These are phyloP conservation scores for Asparagopsis taxiformis DNA, from an alignment of 31 red algal species.

Conservation along the genomic window DNA sequence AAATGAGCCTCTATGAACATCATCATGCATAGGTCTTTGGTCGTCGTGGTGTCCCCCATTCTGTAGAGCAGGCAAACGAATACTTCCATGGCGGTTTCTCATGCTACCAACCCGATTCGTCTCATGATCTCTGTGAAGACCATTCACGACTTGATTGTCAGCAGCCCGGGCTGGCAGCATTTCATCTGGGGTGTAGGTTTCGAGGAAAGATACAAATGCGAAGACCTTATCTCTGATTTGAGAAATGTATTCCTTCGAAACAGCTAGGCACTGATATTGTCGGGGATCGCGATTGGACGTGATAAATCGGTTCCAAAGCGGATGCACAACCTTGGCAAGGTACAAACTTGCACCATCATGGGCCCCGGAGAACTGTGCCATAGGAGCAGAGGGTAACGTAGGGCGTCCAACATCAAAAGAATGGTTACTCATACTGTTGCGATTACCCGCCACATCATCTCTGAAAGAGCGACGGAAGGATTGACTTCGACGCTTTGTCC, in stretches of 20 bases:
- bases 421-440: background rate
- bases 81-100: background rate
- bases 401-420: constrained; percentile 81
- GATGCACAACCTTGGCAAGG: constrained; percentile 55
- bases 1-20: constrained; percentile 24
- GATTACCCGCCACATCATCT: background rate
- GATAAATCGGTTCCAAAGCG: constrained; percentile 52
- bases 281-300: constrained; percentile 27
- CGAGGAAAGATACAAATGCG: constrained; percentile 44
- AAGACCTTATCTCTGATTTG: constrained; percentile 30
- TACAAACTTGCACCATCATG: constrained; percentile 66
- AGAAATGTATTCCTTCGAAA: constrained; percentile 25
- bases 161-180: constrained; percentile 4
- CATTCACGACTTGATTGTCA: background rate
- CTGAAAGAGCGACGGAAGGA: background rate
- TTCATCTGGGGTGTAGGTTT: constrained; percentile 44
- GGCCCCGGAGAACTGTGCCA: constrained; percentile 57
- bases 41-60: background rate
- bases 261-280: constrained; percentile 33
- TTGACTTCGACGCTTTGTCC: background rate
- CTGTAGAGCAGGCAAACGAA: background rate
- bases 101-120: background rate
- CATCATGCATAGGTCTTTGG: background rate
- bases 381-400: constrained; percentile 35
- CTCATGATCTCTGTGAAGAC: background rate